Percentiles rank a stretch among this genome's conserved stretches.
Conservation (phyloP, 1,139 yeast genomes). For the Hanseniaspora sp. region DNA sequence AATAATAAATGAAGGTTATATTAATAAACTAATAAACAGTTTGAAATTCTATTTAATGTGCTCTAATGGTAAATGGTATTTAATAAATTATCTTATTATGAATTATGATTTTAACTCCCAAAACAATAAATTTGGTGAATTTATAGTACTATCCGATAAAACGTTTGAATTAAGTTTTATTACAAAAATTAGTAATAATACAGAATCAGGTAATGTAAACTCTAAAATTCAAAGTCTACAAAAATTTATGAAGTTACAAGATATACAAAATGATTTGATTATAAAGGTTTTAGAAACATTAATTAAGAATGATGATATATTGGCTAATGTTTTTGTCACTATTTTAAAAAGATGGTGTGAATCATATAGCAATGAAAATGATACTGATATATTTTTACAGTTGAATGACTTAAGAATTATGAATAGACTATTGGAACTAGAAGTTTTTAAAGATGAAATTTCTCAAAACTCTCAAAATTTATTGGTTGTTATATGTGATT, state of each 20-base stretch:
- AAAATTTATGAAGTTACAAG: slow-evolving; percentile 40
- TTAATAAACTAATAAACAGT: slow-evolving; percentile 31
- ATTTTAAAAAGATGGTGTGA: slow-evolving; percentile 53
- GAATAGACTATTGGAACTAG: slow-evolving; percentile 41
- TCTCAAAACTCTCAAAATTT: slow-evolving; percentile 54
- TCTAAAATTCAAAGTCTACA: slow-evolving; percentile 21
- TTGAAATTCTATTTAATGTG: slow-evolving; percentile 10
- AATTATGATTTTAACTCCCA: slow-evolving; percentile 36
- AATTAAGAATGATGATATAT: slow-evolving; percentile 40
- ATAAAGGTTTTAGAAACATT: slow-evolving; percentile 37
- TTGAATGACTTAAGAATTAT: slow-evolving; percentile 54
- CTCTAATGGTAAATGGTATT: slow-evolving; percentile 28
- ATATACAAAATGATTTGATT: slow-evolving; percentile 40
- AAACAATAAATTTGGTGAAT: slow-evolving; percentile 40
- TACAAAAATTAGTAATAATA: neutral
- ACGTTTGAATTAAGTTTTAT: slow-evolving; percentile 1
- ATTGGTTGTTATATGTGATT: slow-evolving; percentile 38
- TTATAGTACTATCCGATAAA: slow-evolving; percentile 23
- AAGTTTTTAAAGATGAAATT: slow-evolving; percentile 48
- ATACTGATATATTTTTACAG: slow-evolving; percentile 32
- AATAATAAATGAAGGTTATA: slow-evolving; percentile 40
- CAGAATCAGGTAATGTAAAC: neutral
- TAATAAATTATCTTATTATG: slow-evolving; percentile 35
- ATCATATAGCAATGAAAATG: slow-evolving; percentile 16
- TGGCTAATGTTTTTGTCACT: slow-evolving; percentile 41